phyloP scores from a whole-genome alignment of 176 grass and related monocot species.

The Carex scoparia region DNA sequence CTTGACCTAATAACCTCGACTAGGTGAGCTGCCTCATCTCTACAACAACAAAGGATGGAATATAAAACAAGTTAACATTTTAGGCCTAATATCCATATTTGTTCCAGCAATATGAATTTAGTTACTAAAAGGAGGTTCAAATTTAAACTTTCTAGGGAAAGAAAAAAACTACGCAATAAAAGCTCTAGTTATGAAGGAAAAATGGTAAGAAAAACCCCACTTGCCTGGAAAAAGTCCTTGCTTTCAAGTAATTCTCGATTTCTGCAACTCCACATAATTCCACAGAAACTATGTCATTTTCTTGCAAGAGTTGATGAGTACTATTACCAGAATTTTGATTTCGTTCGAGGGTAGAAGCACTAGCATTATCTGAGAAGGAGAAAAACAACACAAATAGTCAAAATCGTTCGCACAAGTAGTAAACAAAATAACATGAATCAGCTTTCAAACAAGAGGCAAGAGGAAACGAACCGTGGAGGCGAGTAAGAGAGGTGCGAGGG shows the following conservation, averaged over 20 bases:
- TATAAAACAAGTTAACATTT: not conserved
- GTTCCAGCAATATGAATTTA: not conserved
- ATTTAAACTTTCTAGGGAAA: not conserved
- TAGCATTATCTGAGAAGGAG: not conserved
- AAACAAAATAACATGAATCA: not conserved
- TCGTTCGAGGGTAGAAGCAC: not conserved
- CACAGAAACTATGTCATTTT: not conserved
- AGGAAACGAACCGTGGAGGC: not conserved
- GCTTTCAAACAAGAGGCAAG: not conserved
- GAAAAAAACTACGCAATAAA: not conserved
- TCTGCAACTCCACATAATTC: not conserved
- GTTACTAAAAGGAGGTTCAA: not conserved
- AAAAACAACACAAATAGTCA: not conserved
- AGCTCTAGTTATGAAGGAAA: not conserved
- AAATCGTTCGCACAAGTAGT: not conserved
- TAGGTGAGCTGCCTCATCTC: slow-evolving; percentile 13
- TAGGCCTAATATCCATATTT: not conserved
- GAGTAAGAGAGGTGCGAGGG: not conserved
- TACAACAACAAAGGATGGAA: slow-evolving; percentile 10
- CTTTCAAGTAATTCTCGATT: slow-evolving; percentile 16
- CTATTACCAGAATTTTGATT: not conserved
- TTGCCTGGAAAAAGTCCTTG: slow-evolving; percentile 15
- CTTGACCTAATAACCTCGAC: slow-evolving; percentile 17
- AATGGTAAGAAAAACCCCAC: not conserved
- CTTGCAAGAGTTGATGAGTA: not conserved